phyloP scores from a whole-genome alignment of 1,139 yeast species.

The Geotrichum australiense region DNA sequence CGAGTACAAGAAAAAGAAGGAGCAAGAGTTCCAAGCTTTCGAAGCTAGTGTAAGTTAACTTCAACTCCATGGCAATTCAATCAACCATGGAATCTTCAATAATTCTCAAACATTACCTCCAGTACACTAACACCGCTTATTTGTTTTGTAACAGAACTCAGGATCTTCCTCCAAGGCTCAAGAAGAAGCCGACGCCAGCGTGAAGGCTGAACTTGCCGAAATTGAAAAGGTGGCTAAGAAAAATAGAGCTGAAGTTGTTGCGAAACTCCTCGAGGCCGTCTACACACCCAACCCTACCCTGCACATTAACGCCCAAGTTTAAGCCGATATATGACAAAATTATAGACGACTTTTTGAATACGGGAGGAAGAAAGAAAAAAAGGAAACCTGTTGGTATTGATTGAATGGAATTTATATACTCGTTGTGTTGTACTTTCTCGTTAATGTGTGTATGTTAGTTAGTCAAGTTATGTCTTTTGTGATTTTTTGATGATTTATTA shows the following conservation, averaged over 20 bases:
- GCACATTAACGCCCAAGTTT: constrained; percentile 70
- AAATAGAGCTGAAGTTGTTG: constrained; percentile 62
- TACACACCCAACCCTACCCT: constrained; percentile 71
- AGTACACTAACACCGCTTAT: neutral
- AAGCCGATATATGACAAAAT: constrained; percentile 10
- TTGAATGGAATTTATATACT: too few species aligned
- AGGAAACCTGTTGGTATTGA: too few species aligned
- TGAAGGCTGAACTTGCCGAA: constrained; percentile 40
- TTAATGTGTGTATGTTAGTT: too few species aligned
- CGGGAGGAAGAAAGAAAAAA: too few species aligned
- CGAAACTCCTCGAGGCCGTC: constrained; percentile 73
- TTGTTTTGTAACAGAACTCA: constrained; percentile 38
- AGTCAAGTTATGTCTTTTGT: too few species aligned
- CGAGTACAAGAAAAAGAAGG: constrained; percentile 79
- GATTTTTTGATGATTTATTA: too few species aligned
- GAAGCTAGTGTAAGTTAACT: constrained; percentile 50
- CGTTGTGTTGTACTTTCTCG: too few species aligned
- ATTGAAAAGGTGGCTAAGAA: constrained; percentile 51
- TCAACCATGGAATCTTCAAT: neutral
- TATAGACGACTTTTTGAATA: too few species aligned
- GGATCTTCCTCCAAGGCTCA: constrained; percentile 63
- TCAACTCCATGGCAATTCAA: too few species aligned
- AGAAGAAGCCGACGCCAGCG: constrained; percentile 56
- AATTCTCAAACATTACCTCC: neutral
- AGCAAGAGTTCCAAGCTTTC: constrained; percentile 65